Conservation (phyloP, 2,329 filamentous ascomycete genomes). For the Arthrobotrys entomopaga region DNA sequence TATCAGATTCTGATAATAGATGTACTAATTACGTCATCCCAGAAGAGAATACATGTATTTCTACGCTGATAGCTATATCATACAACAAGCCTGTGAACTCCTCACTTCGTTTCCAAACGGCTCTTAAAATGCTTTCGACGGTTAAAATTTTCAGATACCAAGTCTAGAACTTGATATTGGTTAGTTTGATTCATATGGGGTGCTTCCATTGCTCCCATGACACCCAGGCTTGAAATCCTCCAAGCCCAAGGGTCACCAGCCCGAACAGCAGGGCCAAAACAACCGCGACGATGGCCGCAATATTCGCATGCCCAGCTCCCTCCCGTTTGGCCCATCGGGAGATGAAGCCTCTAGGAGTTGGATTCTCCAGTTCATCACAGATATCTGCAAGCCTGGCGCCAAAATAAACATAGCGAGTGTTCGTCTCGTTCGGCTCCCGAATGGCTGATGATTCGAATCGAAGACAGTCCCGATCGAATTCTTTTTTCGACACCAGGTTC, state of each 20-base stretch:
- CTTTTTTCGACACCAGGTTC: constrained; percentile 20
- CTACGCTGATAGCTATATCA: no score
- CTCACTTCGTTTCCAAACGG: no score
- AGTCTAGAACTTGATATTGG: no score
- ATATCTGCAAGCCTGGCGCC: constrained; percentile 48
- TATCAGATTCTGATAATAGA: no score
- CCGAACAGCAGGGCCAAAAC: constrained; percentile 38
- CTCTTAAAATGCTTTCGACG: no score
- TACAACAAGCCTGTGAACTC: no score
- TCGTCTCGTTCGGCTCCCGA: constrained; percentile 32
- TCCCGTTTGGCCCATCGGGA: constrained; percentile 47
- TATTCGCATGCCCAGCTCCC: constrained; percentile 38
- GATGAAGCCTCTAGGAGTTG: constrained; percentile 43
- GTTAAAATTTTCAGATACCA: no score
- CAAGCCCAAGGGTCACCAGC: constrained; percentile 29
- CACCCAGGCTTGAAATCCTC: constrained; percentile 42
- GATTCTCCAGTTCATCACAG: constrained; percentile 45
- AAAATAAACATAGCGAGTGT: constrained; percentile 46
- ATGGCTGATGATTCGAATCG: constrained; percentile 40
- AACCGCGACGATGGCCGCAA: constrained; percentile 29
- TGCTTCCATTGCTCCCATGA: constrained; percentile 47
- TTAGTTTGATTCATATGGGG: constrained; percentile 7
- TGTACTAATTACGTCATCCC: no score
- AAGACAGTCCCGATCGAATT: constrained; percentile 42
- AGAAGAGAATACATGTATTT: no score